Base-by-base conservation (phyloP, 2,329 filamentous ascomycete genomes). In the Monosporascus sp. region DNA sequence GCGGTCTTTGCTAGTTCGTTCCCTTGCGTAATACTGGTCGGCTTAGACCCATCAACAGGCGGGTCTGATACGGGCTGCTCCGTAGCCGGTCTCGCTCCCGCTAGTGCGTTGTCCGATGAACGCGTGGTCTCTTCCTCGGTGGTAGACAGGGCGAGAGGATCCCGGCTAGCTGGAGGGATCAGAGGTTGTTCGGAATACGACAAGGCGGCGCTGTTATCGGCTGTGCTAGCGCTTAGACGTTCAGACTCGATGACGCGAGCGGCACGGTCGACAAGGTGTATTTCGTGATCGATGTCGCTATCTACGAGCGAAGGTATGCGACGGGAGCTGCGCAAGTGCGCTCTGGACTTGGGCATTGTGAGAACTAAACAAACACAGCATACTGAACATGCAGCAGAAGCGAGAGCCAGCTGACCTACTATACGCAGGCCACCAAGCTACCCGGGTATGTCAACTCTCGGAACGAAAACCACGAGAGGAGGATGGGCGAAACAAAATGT, bases 241-340 rank as follows among this genome's bases (percentile, higher is more conserved):
- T 50, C 43, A 48, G 57, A 17, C 9, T 56, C 58, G 14, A 51
- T 54, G 37, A 52, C 45, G 38, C 49, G 27, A 37, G 56, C 65
- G 57, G 63, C 75, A 52, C 76, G 73, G 68, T 90, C 86, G 60
- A 89, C 75, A 38, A 92, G 80, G 60, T 68, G 72, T 65, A 92
- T 91, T 67, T 86, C 84, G 69, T 89, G 87, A 63, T 87, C 84
- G 64, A 86, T 87, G 60, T 87, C 82, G 66, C 72, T 74, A 58
- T 85, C 81, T 67, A 79, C 78, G 53, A 84, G 73, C 52, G 74
- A 72, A 50, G 74, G 66, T 38, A 74, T 78, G 63, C 83, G 81
- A 63, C 82, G 82, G 58, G 78, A 82, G 59, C 74, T 78, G 60
- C 75, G 73, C 56, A 71, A 60, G 51, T 64, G 62, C 50, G 59